A percentile compares a stretch with the other conserved stretches of the same genome.
Conservation (phyloP, 495 filamentous ascomycete species). For the Podospora conica region DNA sequence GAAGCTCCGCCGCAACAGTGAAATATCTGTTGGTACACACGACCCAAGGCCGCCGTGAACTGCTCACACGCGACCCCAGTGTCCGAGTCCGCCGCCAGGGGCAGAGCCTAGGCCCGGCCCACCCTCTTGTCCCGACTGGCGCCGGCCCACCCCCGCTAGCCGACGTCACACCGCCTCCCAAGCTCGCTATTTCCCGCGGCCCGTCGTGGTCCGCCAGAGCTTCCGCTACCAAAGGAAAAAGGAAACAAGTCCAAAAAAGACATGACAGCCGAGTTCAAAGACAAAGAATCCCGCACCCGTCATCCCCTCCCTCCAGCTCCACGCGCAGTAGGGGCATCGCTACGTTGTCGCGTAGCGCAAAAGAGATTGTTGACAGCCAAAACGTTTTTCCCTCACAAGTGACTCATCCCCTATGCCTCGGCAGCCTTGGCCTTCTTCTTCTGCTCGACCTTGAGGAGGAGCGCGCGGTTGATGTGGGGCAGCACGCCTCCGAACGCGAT, state of each 20-base stretch:
- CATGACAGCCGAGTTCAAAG: slow-evolving; percentile 6
- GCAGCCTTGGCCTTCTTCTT: slow-evolving; percentile 89
- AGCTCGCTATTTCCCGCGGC: background rate
- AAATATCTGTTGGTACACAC: background rate
- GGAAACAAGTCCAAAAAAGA: slow-evolving; percentile 9
- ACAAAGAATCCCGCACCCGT: background rate
- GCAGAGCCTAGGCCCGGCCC: background rate
- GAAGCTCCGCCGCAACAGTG: background rate
- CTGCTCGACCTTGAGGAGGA: slow-evolving; percentile 97
- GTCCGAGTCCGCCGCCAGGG: background rate
- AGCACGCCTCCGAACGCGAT: slow-evolving; percentile 98
- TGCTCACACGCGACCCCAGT: background rate
- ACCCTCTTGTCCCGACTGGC: background rate
- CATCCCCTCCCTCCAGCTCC: background rate
- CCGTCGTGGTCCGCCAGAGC: background rate
- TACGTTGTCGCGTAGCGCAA: background rate
- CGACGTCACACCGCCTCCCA: background rate
- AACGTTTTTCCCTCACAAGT: background rate
- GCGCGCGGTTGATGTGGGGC: slow-evolving; percentile 96
- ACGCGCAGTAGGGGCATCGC: background rate
- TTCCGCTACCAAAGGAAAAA: slow-evolving; percentile 9
- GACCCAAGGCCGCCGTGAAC: background rate
- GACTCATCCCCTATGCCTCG: slow-evolving; percentile 41
- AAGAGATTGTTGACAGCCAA: background rate
- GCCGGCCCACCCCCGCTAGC: background rate